Base-by-base conservation (phyloP, 1,284 basidiomycete species). In the Melampsora americana region DNA sequence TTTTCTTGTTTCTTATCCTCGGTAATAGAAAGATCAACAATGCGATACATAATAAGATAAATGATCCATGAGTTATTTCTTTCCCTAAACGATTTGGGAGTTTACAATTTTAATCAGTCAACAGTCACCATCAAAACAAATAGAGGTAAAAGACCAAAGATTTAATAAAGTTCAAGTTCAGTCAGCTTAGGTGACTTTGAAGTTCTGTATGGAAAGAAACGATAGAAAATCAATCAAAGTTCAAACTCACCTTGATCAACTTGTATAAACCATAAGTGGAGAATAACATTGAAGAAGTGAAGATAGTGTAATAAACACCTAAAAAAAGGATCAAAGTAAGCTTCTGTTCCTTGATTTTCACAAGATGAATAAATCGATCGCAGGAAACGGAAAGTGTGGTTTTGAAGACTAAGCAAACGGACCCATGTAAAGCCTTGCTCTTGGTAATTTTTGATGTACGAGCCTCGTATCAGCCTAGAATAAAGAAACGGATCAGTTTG, bases 381-480 rank as follows among this genome's bases (percentile, higher is more conserved):
- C 35, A 23, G 11, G 11, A 9, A 18, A 56, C 1, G 1, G 5
- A 1, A 23, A 48, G 28, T 26, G 30, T 23, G 32, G 16, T 64
- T 72, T 18, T 12, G n/a, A 59, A 64, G 46, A n/a, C n/a, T n/a
- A 46, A 39, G 32, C 9, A 30, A 48, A 77, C 79, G 35, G 39
- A 80, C 80, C 74, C 80, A 81, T 78, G 78, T 81, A 81, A 48
- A 81, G 77, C 26, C 79, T 68, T 7, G 79, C 79, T 12, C 81
- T 73, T 23, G 81, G 81, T 35, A 77, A 59, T 78, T 81, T 81
- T 60, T 80, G 80, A 78, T 77, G 80, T 60, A 81, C 80, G 44
- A 78, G 62, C 26, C 80, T 78, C 39, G 69, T 69, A 66, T 80
- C 79, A 32, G 67, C 42, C 80, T 81, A 61, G 9, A 14, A 32